These are phyloP conservation scores for Pseudogymnoascus sp. DNA, from an alignment of 2,329 filamentous ascomycete species.

Conservation along the genomic window DNA sequence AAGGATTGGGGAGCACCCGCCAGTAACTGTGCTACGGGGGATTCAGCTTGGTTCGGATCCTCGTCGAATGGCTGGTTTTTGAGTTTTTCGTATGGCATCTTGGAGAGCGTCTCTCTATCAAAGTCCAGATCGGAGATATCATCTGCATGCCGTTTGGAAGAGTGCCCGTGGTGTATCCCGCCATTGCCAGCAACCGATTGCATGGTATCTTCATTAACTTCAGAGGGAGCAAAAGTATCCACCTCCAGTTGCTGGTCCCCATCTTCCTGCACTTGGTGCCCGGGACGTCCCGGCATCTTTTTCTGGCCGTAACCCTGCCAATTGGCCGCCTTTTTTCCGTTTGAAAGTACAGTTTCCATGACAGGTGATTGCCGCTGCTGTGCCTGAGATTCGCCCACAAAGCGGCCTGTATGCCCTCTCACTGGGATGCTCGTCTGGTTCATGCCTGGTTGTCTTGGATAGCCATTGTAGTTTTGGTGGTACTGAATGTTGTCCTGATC, in stretches of 20 bases:
- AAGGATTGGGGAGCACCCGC: slow-evolving; percentile 6
- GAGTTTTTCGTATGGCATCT: neutral
- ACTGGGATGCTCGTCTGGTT: neutral
- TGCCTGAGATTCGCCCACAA: neutral
- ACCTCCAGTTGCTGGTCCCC: neutral
- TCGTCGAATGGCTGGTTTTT: neutral
- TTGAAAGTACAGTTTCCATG: neutral
- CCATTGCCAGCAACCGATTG: neutral
- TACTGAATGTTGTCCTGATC: neutral
- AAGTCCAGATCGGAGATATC: neutral
- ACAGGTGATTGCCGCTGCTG: neutral
- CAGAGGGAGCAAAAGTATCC: neutral
- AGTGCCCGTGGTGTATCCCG: neutral
- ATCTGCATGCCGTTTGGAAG: neutral
- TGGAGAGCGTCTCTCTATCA: neutral
- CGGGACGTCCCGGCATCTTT: neutral
- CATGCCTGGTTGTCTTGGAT: neutral
- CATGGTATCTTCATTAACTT: neutral
- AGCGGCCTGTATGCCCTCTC: neutral
- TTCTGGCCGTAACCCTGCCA: neutral
- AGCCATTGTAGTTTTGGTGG: neutral
- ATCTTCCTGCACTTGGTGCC: neutral
- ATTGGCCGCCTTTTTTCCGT: neutral
- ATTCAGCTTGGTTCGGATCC: neutral
- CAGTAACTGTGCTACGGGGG: neutral